Evolutionary conservation across 441 rosid species (phyloP), one percentile per base, ranked within the genome.

Genomic region (Macaranga tanarius): DNA sequence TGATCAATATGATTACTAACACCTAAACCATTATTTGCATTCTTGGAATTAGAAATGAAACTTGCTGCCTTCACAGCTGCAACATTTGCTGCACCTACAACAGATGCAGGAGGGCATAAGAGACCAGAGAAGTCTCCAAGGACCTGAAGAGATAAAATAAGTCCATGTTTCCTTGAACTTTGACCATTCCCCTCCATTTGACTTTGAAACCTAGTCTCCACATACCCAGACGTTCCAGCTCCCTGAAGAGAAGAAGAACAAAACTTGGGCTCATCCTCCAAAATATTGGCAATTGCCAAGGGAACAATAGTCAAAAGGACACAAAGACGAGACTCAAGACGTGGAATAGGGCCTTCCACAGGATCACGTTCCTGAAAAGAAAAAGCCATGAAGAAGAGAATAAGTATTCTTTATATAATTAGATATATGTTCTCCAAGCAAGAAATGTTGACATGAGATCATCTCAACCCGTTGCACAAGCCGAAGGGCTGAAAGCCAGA

Each of bases 401-500:
- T 25, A 42, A 73, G 75, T 61, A 52, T 78, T 58, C 56, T 67
- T 60, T 67, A 65, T 47, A 61, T 6, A 13, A 63, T n/a, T 7
- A 31, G 19, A 59, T 60, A 61, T 23, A 59, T 54, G 26, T 38
- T 52, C 34, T 57, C 40, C 10, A 54, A 31, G 12, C 57, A 68
- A 48, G 19, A 63, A 38, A 62, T 45, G 48, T 64, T 64, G n/a
- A 68, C 42, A 77, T 45, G 70, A 70, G 66, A 31, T 38, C 40
- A 76, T 70, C 88, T 79, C 79, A 82, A 89, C 91, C 80, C 91
- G 81, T 74, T 89, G 90, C 74, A 89, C 93, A 74, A 89, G 90
- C 72, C 90, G 86, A 73, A 89, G 91, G 51, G 87, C 93, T 65
- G 93, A 87, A 81, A 87, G 76, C 93, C 93, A 89, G 69, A 89